Evolutionary conservation across 345 rosid genomes (phyloP), one percentile per base, ranked within the genome.

Genomic region (Brassica nigra): DNA sequence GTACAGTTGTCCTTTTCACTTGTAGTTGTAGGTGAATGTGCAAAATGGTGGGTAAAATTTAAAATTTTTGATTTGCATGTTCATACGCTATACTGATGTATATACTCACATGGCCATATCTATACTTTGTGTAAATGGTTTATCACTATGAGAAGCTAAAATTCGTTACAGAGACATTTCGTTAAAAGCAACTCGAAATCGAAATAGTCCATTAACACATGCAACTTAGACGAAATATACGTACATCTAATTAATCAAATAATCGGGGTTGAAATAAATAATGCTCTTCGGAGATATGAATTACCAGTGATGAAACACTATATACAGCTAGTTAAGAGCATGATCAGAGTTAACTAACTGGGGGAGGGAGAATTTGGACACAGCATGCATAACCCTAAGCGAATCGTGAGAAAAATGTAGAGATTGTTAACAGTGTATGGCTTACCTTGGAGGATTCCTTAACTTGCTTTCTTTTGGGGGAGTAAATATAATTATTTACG

Each of bases 1-100:
- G 68, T 71, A 73, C 63, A 18, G 28, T 28, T 54, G 76, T 80
- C 70, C 14, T 69, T 80, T 80, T 80, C 83, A 75, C 76, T 54
- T 62, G 65, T 67, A 20, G 7, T 34, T 34, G 37, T 68, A 73
- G 74, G 78, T 49, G 68, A 74, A 69, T 54, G 76, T 75, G 55
- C 54, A 75, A 63, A 64, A 6, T 58, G 63, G 4, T 55, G 72
- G 68, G 76, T 75, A 70, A 80, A 68, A 0, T 44, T 63, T 23
- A 0, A 1, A 12, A 79, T 72, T 47, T 68, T 70, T 8, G 49
- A 36, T 74, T 68, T 16, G 78, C 71, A 74, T 79, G 82, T 49
- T 74, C 39, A 27, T 59, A 74, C 52, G 34, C 62, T 36, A 78
- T 28, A 52, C 57, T n/a, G 57, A n/a, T 52, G 57, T 37, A 70